These are phyloP conservation scores for Monilinia aucupariae DNA, from an alignment of 2,329 filamentous ascomycete species.

Conservation along the genomic window DNA sequence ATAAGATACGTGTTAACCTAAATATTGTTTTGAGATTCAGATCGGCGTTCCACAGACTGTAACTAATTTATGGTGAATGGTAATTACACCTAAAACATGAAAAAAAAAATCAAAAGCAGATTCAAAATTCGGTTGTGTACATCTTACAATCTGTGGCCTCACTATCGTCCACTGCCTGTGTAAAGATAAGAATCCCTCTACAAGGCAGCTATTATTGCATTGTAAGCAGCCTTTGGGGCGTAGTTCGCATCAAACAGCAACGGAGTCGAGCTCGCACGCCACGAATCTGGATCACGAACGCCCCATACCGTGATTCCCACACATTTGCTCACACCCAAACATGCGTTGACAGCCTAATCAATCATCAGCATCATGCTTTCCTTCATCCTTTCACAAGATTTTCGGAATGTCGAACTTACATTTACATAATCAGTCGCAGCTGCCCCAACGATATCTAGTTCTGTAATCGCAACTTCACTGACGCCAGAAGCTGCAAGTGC, in stretches of 20 bases:
- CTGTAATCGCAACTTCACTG: slow-evolving; percentile 54
- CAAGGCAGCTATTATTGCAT: slow-evolving; percentile 32
- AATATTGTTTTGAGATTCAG: not conserved
- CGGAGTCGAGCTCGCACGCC: slow-evolving; percentile 46
- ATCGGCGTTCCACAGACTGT: no score
- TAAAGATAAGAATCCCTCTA: not conserved
- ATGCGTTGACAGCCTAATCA: slow-evolving; percentile 27
- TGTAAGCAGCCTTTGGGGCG: slow-evolving; percentile 48
- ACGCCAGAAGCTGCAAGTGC: slow-evolving; percentile 43
- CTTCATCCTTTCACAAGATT: not conserved
- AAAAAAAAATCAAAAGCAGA: not conserved
- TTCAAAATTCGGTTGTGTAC: not conserved
- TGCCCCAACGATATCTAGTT: slow-evolving; percentile 49
- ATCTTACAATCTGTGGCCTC: not conserved
- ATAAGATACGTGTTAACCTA: not conserved
- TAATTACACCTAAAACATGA: not conserved
- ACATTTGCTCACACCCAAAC: slow-evolving; percentile 30
- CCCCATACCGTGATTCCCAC: slow-evolving; percentile 35
- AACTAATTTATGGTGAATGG: not conserved
- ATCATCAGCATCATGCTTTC: not conserved
- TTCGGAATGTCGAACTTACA: slow-evolving; percentile 16
- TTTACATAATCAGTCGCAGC: slow-evolving; percentile 19
- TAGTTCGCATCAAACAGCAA: slow-evolving; percentile 50
- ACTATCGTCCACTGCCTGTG: not conserved
- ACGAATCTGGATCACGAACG: slow-evolving; percentile 42